Evolutionary conservation across 2,329 filamentous ascomycete species (phyloP).

Genomic region (Cyclaneusma minus): DNA sequence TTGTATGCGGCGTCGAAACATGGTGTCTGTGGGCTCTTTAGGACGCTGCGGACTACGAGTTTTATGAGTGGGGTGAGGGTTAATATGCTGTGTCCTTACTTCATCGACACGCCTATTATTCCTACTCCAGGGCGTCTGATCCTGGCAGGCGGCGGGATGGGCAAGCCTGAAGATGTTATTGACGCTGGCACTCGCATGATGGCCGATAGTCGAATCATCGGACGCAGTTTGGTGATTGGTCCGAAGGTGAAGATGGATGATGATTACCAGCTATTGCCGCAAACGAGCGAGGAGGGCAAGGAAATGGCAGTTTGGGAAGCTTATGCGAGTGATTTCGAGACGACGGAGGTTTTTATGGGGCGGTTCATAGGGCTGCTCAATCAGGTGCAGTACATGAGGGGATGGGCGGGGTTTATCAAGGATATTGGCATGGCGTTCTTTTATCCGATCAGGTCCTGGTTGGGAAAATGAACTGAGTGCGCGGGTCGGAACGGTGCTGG

Average conservation of each 20-base stretch:
- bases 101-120: slow-evolving; percentile 46
- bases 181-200: slow-evolving; percentile 47
- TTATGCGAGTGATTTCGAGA: slow-evolving; percentile 41
- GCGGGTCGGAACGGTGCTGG: no score
- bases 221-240: slow-evolving; percentile 40
- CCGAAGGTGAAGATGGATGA: slow-evolving; percentile 34
- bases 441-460: no score
- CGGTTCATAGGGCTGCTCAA: slow-evolving; percentile 39
- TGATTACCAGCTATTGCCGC: slow-evolving; percentile 14
- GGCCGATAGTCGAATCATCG: slow-evolving; percentile 39
- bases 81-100: slow-evolving; percentile 55
- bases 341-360: slow-evolving; percentile 37
- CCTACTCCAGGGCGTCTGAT: slow-evolving; percentile 28
- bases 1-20: slow-evolving; percentile 51
- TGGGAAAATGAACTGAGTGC: no score
- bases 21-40: slow-evolving; percentile 48
- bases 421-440: slow-evolving; percentile 18
- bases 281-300: slow-evolving; percentile 9
- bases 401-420: slow-evolving; percentile 34
- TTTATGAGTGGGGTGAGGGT: slow-evolving; percentile 37
- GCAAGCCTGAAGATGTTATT: slow-evolving; percentile 39
- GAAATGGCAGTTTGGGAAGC: slow-evolving; percentile 41
- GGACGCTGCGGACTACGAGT: slow-evolving; percentile 35
- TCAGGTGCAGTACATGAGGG: slow-evolving; percentile 27
- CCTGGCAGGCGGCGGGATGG: slow-evolving; percentile 39